These are phyloP conservation scores for Hypholoma sublateritium DNA, from an alignment of 768 basidiomycete genomes.

Conservation along the genomic window DNA sequence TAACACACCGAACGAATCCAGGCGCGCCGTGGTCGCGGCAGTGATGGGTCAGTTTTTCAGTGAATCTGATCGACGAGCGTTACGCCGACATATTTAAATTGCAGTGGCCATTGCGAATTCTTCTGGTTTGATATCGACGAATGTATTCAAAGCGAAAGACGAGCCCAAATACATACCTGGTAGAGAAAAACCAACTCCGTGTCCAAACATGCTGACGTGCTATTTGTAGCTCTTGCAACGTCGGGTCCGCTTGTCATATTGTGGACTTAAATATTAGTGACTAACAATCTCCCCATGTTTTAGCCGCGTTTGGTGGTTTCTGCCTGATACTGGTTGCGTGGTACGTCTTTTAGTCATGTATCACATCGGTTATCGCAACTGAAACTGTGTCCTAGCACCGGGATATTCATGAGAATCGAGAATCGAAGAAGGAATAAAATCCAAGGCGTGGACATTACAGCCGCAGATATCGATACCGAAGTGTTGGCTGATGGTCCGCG, in stretches of 20 bases:
- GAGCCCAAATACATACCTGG: constrained; percentile 50
- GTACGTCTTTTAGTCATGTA: constrained; percentile 19
- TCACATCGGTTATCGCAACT: not conserved
- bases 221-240: constrained; percentile 36
- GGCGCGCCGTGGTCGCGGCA: constrained; percentile 49
- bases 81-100: not conserved
- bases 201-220: not conserved
- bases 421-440: constrained; percentile 42
- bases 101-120: constrained; percentile 48
- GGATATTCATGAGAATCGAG: constrained; percentile 49
- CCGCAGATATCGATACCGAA: constrained; percentile 45
- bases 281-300: not conserved
- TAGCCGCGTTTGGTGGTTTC: constrained; percentile 47
- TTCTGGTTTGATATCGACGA: constrained; percentile 49
- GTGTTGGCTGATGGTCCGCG: constrained; percentile 40
- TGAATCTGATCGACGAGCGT: not conserved
- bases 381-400: constrained; percentile 26
- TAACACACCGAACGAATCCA: constrained; percentile 48
- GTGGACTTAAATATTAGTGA: not conserved
- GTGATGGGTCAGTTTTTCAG: constrained; percentile 40
- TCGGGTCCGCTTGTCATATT: constrained; percentile 31
- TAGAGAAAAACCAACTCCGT: constrained; percentile 11
- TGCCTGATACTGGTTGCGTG: constrained; percentile 42
- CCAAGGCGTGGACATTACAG: constrained; percentile 39
- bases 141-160: constrained; percentile 50